Evolutionary conservation across 2,329 filamentous ascomycete genomes (phyloP).

Genomic region (Alternaria brassicicola): DNA sequence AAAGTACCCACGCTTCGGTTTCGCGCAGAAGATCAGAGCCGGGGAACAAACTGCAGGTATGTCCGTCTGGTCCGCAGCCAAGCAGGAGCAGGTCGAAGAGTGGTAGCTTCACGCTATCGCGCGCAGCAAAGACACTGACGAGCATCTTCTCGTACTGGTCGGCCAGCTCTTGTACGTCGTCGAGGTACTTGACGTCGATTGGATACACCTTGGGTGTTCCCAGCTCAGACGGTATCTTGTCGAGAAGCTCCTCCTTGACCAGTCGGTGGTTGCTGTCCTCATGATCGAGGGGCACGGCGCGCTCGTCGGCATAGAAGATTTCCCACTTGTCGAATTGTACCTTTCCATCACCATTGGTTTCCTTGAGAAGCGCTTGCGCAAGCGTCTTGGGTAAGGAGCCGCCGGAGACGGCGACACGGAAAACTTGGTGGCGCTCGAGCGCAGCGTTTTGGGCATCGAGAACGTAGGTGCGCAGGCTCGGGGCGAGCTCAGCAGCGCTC

Average conservation of each 20-base stretch:
- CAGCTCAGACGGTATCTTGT: slow-evolving; percentile 76
- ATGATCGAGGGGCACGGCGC: slow-evolving; percentile 89
- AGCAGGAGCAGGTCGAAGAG: slow-evolving; percentile 94
- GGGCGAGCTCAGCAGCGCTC: slow-evolving; percentile 71
- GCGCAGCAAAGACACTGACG: slow-evolving; percentile 83
- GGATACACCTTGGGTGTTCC: slow-evolving; percentile 75
- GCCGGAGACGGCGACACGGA: slow-evolving; percentile 92
- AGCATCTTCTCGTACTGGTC: slow-evolving; percentile 91
- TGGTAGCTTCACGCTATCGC: slow-evolving; percentile 92
- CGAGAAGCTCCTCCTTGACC: slow-evolving; percentile 83
- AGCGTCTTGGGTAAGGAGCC: slow-evolving; percentile 90
- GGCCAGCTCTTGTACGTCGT: slow-evolving; percentile 88
- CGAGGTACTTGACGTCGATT: slow-evolving; percentile 71
- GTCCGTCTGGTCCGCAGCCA: slow-evolving; percentile 92
- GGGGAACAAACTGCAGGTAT: slow-evolving; percentile 96
- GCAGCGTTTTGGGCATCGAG: slow-evolving; percentile 81
- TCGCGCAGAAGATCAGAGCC: slow-evolving; percentile 86
- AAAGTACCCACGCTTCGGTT: slow-evolving; percentile 86
- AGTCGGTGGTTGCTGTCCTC: slow-evolving; percentile 93
- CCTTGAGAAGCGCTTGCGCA: slow-evolving; percentile 77
- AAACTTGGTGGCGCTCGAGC: slow-evolving; percentile 77
- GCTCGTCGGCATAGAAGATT: slow-evolving; percentile 98
- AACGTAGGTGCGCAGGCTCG: slow-evolving; percentile 80
- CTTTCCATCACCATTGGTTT: slow-evolving; percentile 62
- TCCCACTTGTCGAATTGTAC: slow-evolving; percentile 89